Evolutionary conservation across 257 asterid genomes (phyloP).

Genomic region (Scutellaria baicalensis): DNA sequence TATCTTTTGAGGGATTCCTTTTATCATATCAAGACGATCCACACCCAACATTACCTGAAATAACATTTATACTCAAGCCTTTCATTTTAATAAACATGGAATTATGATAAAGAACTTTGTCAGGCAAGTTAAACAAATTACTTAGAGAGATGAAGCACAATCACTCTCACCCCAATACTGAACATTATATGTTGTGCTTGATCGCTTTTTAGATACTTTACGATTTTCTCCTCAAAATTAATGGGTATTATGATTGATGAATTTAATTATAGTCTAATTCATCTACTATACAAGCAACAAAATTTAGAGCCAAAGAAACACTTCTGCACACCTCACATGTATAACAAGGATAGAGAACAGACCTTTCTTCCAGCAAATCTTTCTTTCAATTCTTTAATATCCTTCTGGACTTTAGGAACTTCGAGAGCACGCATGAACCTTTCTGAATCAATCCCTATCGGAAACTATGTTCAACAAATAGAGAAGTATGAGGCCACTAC

Average conservation of each 20-base stretch:
- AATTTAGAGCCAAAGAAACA: neutral
- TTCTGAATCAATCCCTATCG: constrained; percentile 90
- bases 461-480: constrained; percentile 50
- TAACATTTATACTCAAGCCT: neutral
- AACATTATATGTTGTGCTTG: neutral
- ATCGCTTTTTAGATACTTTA: neutral
- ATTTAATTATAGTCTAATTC: neutral
- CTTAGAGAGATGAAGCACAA: neutral
- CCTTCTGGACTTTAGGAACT: constrained; percentile 46
- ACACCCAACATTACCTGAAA: constrained; percentile 91
- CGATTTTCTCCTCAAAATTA: neutral
- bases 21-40: constrained; percentile 96
- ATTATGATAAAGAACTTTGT: neutral
- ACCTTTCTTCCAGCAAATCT: constrained; percentile 92
- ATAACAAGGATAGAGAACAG: constrained; percentile 7
- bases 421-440: constrained; percentile 84
- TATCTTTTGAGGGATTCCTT: constrained; percentile 93
- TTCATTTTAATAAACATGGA: constrained; percentile 1
- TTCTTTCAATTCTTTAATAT: constrained; percentile 59
- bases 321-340: neutral
- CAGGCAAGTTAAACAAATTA: neutral
- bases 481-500: constrained; percentile 11
- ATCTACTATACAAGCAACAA: neutral
- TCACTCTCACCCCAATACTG: constrained; percentile 1
- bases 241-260: neutral